phyloP scores from a whole-genome alignment of 768 basidiomycete genomes.

The Mrakia blollopis region DNA sequence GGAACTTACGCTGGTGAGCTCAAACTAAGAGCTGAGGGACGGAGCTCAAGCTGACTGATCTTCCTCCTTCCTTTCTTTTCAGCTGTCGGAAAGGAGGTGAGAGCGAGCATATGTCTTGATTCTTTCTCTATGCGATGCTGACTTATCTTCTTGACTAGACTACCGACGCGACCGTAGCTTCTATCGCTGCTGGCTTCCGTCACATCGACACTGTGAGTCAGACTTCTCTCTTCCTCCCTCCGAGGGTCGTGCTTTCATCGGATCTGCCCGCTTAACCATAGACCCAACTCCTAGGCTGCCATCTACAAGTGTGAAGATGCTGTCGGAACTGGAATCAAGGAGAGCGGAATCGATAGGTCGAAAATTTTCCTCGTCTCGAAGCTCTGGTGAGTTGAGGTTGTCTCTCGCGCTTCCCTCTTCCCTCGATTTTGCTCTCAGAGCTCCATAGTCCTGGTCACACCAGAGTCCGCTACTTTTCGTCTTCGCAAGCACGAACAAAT shows the following conservation, averaged over 20 bases:
- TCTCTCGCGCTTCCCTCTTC: too few relatives aligned
- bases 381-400: not conserved
- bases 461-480: too few relatives aligned
- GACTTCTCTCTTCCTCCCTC: too few relatives aligned
- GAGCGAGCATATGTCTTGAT: too few relatives aligned
- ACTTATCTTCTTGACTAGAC: not conserved
- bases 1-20: not conserved
- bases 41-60: not conserved
- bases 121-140: too few relatives aligned
- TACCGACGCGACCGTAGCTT: not conserved
- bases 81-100: not conserved
- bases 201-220: slow-evolving; percentile 14
- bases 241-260: too few relatives aligned
- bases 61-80: not conserved
- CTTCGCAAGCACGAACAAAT: too few relatives aligned
- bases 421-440: too few relatives aligned
- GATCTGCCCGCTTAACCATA: too few relatives aligned
- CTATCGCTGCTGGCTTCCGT: slow-evolving; percentile 6
- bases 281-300: too few relatives aligned
- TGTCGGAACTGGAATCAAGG: slow-evolving; percentile 37
- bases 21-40: not conserved
- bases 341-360: slow-evolving; percentile 34
- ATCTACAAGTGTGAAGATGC: slow-evolving; percentile 31
- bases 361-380: slow-evolving; percentile 37
- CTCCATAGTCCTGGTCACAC: too few relatives aligned